phyloP scores from a whole-genome alignment of 2,329 filamentous ascomycete species.

The Colletotrichum eleusines region DNA sequence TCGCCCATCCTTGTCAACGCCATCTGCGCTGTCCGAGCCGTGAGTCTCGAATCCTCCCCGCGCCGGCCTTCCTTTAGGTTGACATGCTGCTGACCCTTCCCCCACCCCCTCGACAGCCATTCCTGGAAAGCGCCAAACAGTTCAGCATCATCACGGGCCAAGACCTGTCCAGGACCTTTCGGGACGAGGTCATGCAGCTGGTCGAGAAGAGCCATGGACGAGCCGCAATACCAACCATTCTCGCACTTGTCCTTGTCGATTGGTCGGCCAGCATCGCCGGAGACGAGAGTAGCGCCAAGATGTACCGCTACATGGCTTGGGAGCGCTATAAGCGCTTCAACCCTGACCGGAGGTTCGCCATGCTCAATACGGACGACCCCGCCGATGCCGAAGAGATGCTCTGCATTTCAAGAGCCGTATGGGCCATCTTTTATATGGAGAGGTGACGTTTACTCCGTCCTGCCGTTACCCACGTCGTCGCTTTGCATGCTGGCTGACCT shows the following conservation, averaged over 20 bases:
- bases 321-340: constrained; percentile 37
- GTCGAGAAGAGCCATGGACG: constrained; percentile 37
- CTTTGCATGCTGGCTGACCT: not conserved
- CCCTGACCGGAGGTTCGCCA: constrained; percentile 24
- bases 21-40: constrained; percentile 49
- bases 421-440: constrained; percentile 37
- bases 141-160: constrained; percentile 31
- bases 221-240: constrained; percentile 31
- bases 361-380: constrained; percentile 12
- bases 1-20: constrained; percentile 50
- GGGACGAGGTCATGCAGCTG: constrained; percentile 36
- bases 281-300: constrained; percentile 33
- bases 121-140: constrained; percentile 32
- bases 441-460: constrained; percentile 5
- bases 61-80: no score
- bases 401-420: constrained; percentile 24
- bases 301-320: constrained; percentile 40
- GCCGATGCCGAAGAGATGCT: constrained; percentile 19
- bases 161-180: constrained; percentile 21
- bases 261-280: constrained; percentile 30
- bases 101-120: constrained; percentile 11
- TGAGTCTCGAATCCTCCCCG: constrained; percentile 35
- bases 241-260: constrained; percentile 32
- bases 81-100: constrained; percentile 8
- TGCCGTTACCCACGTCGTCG: not conserved